Percentiles rank a stretch among this genome's conserved stretches.
Evolutionary conservation across 1,139 yeast genomes (phyloP).

Genomic region (Sugiyamaella xylanicola): DNA sequence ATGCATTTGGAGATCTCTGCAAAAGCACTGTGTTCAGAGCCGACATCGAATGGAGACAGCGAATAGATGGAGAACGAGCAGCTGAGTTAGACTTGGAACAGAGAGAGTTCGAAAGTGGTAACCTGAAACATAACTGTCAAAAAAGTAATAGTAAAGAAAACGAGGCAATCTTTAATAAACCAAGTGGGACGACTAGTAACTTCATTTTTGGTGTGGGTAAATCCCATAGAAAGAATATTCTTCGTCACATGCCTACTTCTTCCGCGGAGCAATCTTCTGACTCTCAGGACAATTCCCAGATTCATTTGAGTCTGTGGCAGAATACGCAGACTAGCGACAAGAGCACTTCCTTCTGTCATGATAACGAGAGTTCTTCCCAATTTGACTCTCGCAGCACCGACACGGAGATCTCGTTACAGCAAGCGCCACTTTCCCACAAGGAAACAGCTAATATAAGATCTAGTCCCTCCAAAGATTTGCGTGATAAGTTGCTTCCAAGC

Average conservation of each 20-base stretch:
- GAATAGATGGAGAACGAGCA: background rate
- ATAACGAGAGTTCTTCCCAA: background rate
- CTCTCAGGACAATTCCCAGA: conserved; percentile 9
- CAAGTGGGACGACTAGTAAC: background rate
- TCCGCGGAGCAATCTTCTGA: background rate
- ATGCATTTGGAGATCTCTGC: conserved; percentile 52
- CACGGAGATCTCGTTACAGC: background rate
- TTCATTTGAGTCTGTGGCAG: background rate
- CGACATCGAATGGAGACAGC: conserved; percentile 20
- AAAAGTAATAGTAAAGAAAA: no score
- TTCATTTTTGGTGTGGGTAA: conserved; percentile 1
- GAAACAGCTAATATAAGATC: no score
- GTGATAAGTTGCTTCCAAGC: background rate
- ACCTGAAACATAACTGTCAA: no score
- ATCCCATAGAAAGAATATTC: background rate
- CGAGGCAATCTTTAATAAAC: background rate
- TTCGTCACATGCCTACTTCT: conserved; percentile 6
- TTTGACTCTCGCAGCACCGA: background rate
- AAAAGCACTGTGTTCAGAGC: conserved; percentile 30
- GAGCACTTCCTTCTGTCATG: background rate
- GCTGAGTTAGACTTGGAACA: background rate
- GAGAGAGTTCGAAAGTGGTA: no score
- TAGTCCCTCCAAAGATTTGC: no score
- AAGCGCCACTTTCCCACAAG: no score
- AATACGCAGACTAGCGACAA: conserved; percentile 2